Evolutionary conservation across 495 filamentous ascomycete species (phyloP).

Genomic region (Aspergillus homomorphus): DNA sequence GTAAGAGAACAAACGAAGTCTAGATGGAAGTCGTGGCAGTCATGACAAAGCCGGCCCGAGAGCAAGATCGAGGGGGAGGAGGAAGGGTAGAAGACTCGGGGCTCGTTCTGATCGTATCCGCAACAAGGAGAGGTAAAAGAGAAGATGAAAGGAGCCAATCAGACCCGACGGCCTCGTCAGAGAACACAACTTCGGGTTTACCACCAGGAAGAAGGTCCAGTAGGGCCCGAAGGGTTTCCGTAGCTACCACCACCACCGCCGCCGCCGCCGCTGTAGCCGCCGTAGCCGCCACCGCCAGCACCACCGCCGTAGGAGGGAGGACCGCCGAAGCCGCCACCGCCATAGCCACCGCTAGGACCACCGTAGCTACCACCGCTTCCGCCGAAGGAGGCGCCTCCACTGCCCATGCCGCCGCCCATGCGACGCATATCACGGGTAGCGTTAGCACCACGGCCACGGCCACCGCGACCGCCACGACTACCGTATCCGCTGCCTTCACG

Average conservation of each 20-base stretch:
- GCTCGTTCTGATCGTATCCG: slow-evolving; percentile 49
- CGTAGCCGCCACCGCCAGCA: slow-evolving; percentile 38
- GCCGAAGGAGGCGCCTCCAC: slow-evolving; percentile 36
- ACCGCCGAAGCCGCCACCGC: slow-evolving; percentile 43
- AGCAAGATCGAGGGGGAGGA: slow-evolving; percentile 38
- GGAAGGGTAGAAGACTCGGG: slow-evolving; percentile 44
- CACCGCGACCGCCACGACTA: slow-evolving; percentile 66
- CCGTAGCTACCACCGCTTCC: slow-evolving; percentile 43
- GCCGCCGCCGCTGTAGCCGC: slow-evolving; percentile 50
- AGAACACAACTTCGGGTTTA: slow-evolving; percentile 58
- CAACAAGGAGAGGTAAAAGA: slow-evolving; percentile 35
- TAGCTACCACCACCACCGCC: slow-evolving; percentile 48
- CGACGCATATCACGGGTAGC: slow-evolving; percentile 91
- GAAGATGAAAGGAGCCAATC: slow-evolving; percentile 44
- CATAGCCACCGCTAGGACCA: slow-evolving; percentile 46
- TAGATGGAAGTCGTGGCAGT: slow-evolving; percentile 44
- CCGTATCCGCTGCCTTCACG: slow-evolving; percentile 84
- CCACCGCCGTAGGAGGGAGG: slow-evolving; percentile 36
- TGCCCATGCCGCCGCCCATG: slow-evolving; percentile 37
- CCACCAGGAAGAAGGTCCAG: slow-evolving; percentile 91
- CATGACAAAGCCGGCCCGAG: slow-evolving; percentile 52
- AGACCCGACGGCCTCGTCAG: slow-evolving; percentile 47
- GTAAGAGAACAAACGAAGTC: slow-evolving; percentile 20
- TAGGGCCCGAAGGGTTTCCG: slow-evolving; percentile 81
- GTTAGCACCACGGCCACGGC: slow-evolving; percentile 59